A percentile compares a stretch with the other conserved stretches of the same genome.
Conservation (phyloP, 441 rosid species). For the Populus tomentosa region DNA sequence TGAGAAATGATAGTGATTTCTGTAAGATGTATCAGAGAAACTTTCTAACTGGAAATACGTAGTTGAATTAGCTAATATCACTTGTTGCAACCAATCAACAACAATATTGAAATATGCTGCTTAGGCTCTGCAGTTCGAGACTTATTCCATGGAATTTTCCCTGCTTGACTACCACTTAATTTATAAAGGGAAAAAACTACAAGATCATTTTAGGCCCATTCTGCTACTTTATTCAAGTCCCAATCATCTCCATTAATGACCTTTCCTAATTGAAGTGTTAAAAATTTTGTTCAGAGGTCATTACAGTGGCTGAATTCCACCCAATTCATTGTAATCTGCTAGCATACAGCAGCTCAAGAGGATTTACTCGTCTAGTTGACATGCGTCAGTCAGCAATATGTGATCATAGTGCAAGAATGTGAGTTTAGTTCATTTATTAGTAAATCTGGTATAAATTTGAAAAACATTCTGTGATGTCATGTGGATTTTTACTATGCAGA, state of each 20-base stretch:
- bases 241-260: background rate
- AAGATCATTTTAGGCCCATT: conserved; percentile 1
- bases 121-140: background rate
- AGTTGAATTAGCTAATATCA: background rate
- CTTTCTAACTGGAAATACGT: too few species aligned
- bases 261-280: conserved; percentile 17
- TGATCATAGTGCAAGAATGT: conserved; percentile 54
- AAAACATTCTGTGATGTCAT: conserved; percentile 16
- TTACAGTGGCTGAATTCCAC: conserved; percentile 71
- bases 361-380: conserved; percentile 59
- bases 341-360: conserved; percentile 76
- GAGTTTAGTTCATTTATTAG: conserved; percentile 26
- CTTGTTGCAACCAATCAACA: background rate
- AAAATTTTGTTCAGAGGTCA: conserved; percentile 54
- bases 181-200: background rate
- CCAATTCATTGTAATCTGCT: conserved; percentile 65
- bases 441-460: background rate
- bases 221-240: background rate
- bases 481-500: conserved; percentile 35
- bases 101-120: background rate
- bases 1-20: too few species aligned
- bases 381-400: conserved; percentile 74
- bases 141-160: background rate
- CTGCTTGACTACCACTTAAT: background rate
- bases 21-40: too few species aligned